Evolutionary conservation across 208 protist species (phyloP).

Genomic region (Crithidia thermophila): DNA sequence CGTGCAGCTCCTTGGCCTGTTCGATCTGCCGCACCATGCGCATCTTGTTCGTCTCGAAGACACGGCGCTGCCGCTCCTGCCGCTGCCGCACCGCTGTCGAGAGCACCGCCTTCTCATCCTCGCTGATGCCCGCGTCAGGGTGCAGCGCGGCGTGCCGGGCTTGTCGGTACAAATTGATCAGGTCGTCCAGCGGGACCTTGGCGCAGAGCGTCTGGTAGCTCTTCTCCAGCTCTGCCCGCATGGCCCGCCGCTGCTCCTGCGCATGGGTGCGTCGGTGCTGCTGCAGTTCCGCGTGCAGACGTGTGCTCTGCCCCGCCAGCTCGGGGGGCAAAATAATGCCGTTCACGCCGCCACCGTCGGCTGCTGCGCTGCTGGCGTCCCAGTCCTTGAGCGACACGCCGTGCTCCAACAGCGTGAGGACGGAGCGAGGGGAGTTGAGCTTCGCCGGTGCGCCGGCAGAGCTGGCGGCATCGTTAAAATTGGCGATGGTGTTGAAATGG

Average conservation of each 20-base stretch:
- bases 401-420: constrained; percentile 71
- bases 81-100: constrained; percentile 54
- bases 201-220: constrained; percentile 65
- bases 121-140: neutral
- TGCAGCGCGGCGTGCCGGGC: constrained; percentile 13
- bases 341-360: neutral
- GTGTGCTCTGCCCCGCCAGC: neutral
- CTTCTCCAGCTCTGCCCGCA: constrained; percentile 39
- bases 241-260: constrained; percentile 21
- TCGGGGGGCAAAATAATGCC: neutral
- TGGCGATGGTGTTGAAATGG: constrained; percentile 23
- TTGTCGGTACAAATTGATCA: constrained; percentile 41
- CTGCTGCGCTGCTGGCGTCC: neutral
- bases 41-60: constrained; percentile 56
- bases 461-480: constrained; percentile 5
- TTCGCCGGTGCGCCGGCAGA: neutral
- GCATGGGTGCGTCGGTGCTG: constrained; percentile 44
- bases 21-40: constrained; percentile 57
- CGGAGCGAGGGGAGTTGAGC: constrained; percentile 86
- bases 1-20: constrained; percentile 49
- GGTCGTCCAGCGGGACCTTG: constrained; percentile 40
- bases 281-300: constrained; percentile 40
- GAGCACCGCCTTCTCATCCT: constrained; percentile 17
- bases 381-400: constrained; percentile 66
- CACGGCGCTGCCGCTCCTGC: constrained; percentile 51